phyloP scores from a whole-genome alignment of 805 yeast genomes.

The Ogataea methylovora region DNA sequence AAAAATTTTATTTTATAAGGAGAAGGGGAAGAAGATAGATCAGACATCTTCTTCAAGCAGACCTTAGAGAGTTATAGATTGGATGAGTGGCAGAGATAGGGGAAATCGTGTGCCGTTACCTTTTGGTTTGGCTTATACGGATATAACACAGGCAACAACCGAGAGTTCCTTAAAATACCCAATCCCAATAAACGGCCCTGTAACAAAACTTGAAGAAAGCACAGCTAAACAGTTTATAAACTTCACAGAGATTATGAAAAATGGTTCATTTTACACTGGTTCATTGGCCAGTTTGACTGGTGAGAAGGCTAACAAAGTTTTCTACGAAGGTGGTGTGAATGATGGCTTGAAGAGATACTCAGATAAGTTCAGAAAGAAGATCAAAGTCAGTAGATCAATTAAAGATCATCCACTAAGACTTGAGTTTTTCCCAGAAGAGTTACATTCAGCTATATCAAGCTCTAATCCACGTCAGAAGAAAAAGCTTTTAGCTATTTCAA shows the following conservation, averaged over 20 bases:
- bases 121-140: constrained; percentile 67
- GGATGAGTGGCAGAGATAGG: constrained; percentile 53
- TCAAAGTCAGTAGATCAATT: constrained; percentile 62
- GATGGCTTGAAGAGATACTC: constrained; percentile 81
- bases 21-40: neutral
- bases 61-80: too few species aligned
- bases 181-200: constrained; percentile 59
- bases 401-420: constrained; percentile 72
- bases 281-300: constrained; percentile 21
- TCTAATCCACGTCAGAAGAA: constrained; percentile 44
- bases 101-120: constrained; percentile 44
- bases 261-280: constrained; percentile 66
- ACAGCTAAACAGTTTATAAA: constrained; percentile 50
- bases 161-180: constrained; percentile 31
- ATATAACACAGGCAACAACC: constrained; percentile 31
- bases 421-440: constrained; percentile 70
- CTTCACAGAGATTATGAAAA: constrained; percentile 44
- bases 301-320: constrained; percentile 16
- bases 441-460: constrained; percentile 64
- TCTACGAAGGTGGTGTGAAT: constrained; percentile 34
- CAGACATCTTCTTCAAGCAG: too few species aligned
- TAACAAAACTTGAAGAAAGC: constrained; percentile 41
- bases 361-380: constrained; percentile 66
- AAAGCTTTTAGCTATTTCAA: constrained; percentile 33
- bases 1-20: neutral